phyloP scores from a whole-genome alignment of 805 yeast species.

The Metschnikowia reukaufii region DNA sequence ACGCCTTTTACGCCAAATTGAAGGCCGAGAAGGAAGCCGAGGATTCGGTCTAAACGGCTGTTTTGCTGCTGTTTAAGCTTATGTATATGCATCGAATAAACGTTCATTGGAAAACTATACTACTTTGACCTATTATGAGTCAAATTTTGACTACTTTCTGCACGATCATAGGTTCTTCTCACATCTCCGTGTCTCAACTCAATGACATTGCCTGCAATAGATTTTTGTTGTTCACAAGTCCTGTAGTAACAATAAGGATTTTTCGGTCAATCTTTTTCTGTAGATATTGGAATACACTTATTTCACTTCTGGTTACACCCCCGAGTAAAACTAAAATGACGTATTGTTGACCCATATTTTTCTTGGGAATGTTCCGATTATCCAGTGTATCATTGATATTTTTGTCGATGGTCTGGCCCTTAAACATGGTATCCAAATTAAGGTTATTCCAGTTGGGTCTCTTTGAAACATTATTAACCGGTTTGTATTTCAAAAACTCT shows the following conservation, averaged over 20 bases:
- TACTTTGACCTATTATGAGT: not conserved
- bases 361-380: constrained; percentile 12
- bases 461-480: constrained; percentile 33
- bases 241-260: constrained; percentile 45
- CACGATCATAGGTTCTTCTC: too few relatives aligned
- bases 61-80: not conserved
- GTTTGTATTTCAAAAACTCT: constrained; percentile 45
- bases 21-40: constrained; percentile 72
- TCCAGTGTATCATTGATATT: constrained; percentile 32
- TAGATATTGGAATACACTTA: constrained; percentile 66
- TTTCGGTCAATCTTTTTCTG: constrained; percentile 46
- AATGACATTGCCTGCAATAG: constrained; percentile 20
- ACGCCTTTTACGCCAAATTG: constrained; percentile 75
- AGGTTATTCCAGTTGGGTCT: constrained; percentile 49
- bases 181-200: not conserved
- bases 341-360: constrained; percentile 22
- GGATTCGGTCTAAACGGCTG: constrained; percentile 32
- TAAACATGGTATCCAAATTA: constrained; percentile 39
- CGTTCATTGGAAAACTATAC: not conserved
- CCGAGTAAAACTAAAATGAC: constrained; percentile 65
- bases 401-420: constrained; percentile 42
- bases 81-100: constrained; percentile 7
- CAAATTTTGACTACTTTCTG: too few relatives aligned
- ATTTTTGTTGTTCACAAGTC: constrained; percentile 38
- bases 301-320: constrained; percentile 83